These are phyloP conservation scores for Ophiostoma piceae DNA, from an alignment of 2,329 filamentous ascomycete genomes.

Conservation along the genomic window DNA sequence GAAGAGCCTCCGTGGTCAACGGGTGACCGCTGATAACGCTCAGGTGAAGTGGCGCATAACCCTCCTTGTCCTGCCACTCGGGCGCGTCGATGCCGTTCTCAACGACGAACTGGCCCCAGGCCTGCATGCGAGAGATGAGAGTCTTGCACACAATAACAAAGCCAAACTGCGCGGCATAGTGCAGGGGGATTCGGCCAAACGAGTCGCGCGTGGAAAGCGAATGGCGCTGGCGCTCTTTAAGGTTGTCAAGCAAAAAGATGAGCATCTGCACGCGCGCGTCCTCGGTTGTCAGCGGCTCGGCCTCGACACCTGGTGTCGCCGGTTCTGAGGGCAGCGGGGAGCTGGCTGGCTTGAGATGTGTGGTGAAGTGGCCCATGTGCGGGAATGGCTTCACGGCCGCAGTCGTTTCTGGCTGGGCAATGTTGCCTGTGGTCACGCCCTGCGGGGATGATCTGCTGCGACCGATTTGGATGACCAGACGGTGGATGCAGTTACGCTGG, in stretches of 20 bases:
- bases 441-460: slow-evolving; percentile 53
- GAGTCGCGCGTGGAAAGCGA: slow-evolving; percentile 67
- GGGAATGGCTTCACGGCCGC: slow-evolving; percentile 40
- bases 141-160: slow-evolving; percentile 86
- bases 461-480: slow-evolving; percentile 86
- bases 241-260: slow-evolving; percentile 57
- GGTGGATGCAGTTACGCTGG: slow-evolving; percentile 85
- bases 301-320: slow-evolving; percentile 60
- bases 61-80: slow-evolving; percentile 88
- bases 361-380: slow-evolving; percentile 49
- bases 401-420: slow-evolving; percentile 44
- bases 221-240: slow-evolving; percentile 61
- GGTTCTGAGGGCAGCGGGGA: slow-evolving; percentile 59
- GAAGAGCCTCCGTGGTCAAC: slow-evolving; percentile 72
- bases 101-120: slow-evolving; percentile 82
- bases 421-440: background rate
- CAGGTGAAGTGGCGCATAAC: slow-evolving; percentile 84
- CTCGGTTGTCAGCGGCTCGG: slow-evolving; percentile 58
- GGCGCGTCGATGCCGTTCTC: slow-evolving; percentile 79
- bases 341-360: slow-evolving; percentile 71
- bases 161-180: slow-evolving; percentile 92
- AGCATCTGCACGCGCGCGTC: slow-evolving; percentile 71
- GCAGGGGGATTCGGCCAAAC: slow-evolving; percentile 77
- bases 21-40: slow-evolving; percentile 88
- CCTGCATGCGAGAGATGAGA: slow-evolving; percentile 81